These are phyloP conservation scores for Podospora conica DNA, from an alignment of 495 filamentous ascomycete genomes.

Conservation along the genomic window DNA sequence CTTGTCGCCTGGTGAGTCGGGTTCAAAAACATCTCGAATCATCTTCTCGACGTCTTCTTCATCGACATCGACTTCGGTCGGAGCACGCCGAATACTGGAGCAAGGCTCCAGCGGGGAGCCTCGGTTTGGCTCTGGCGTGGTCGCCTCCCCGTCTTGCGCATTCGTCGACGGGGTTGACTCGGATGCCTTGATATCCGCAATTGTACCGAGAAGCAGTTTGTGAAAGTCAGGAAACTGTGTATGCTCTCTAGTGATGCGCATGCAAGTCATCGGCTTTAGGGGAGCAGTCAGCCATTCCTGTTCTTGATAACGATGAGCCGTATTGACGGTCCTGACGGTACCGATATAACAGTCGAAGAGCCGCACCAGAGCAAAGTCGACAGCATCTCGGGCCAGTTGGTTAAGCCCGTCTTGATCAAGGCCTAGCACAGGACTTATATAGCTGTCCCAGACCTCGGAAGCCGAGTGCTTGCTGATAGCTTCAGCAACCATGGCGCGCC, in stretches of 20 bases:
- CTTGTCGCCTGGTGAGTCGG: background rate
- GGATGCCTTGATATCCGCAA: no score
- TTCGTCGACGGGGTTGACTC: background rate
- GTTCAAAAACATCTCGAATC: background rate
- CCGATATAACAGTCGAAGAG: conserved; percentile 24
- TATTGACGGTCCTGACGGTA: no score
- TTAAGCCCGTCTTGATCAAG: background rate
- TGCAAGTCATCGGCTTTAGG: background rate
- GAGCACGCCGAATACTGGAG: background rate
- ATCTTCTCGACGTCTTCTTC: background rate
- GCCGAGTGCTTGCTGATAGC: conserved; percentile 1
- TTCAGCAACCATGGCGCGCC: conserved; percentile 1
- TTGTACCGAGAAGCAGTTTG: background rate
- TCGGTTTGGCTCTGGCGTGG: no score
- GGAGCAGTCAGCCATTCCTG: background rate
- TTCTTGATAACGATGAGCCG: background rate
- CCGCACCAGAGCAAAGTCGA: conserved; percentile 8
- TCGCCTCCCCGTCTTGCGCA: no score
- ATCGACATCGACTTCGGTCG: background rate
- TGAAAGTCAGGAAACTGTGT: background rate
- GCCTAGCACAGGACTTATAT: conserved; percentile 8
- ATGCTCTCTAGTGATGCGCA: background rate
- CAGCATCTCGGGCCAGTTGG: background rate
- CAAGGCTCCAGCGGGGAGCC: background rate
- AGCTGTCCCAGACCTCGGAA: conserved; percentile 18